Base-by-base conservation (phyloP, 768 basidiomycete genomes). In the Psilocybe sp. region DNA sequence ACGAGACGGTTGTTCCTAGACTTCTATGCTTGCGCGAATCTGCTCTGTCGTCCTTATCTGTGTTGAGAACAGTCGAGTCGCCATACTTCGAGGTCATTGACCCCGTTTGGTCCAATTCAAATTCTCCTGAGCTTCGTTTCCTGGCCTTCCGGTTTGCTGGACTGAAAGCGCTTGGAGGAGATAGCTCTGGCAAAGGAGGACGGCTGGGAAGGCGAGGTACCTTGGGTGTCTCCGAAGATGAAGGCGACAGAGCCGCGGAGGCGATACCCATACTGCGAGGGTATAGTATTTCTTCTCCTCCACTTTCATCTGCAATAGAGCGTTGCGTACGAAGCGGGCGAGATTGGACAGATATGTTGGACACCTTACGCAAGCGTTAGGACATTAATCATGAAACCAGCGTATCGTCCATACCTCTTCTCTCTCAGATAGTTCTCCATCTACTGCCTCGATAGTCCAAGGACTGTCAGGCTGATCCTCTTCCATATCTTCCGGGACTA, bases 201-300 rank as follows among this genome's bases (percentile, higher is more conserved):
- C 69, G 58, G 56, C 67, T 60, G 49, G 69, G n/a, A 57, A 67
- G 60, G 20, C 69, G 67, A 13, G 59, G 54, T 19, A 54, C 36
- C 51, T 63, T 72, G 31, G 70, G 59, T 41, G 59, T 61, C 18
- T 64, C 61, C 23, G 53, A 44, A n/a, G 40, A 40, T 11, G 35
- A 41, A 42, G 36, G 36, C 33, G 68, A 59, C n/a, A 64, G 56
- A 36, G 71, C 70, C 8, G 68, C 55, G 19, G 64, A 46, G 45
- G 61, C 60, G 16, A 57, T 57, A 46, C 60, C 56, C 7, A 65
- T 50, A 53, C 87, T 82, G 49, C 89, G 85, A 36, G 90, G 89
- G 66, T 93, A 93, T 20, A 93, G 70, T 52, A 93, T 92, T 66
- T 93, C 91, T 67, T 93, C 91, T 37, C 91, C 90, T 4, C 91